phyloP scores from a whole-genome alignment of 345 rosid genomes.

The Pelargonium nanum region DNA sequence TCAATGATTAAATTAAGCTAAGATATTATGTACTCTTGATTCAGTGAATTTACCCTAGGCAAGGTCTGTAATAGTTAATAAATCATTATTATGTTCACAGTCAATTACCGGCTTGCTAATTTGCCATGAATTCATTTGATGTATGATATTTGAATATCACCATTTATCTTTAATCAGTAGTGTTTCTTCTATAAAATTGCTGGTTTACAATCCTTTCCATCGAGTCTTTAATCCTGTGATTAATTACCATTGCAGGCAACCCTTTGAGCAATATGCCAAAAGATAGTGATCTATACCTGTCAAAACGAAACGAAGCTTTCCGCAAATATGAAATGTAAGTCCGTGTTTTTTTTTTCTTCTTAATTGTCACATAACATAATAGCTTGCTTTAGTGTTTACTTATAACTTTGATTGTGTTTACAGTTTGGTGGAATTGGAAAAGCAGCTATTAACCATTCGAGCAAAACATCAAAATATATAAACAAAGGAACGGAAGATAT shows the following conservation, averaged over 20 bases:
- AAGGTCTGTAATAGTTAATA: too few relatives aligned
- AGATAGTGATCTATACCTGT: conserved; percentile 59
- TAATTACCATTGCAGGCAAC: conserved; percentile 28
- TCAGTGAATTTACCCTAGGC: too few relatives aligned
- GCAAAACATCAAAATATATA: conserved; percentile 21
- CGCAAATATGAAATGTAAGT: conserved; percentile 81
- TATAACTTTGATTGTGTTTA: conserved; percentile 6
- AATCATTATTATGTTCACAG: too few relatives aligned
- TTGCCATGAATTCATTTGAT: too few relatives aligned
- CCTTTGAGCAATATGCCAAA: conserved; percentile 67
- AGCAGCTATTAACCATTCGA: conserved; percentile 58
- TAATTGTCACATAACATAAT: background rate
- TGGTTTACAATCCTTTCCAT: background rate
- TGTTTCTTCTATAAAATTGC: too few relatives aligned
- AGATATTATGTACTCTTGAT: too few relatives aligned
- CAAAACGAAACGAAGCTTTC: conserved; percentile 65
- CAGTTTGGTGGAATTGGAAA: conserved; percentile 81
- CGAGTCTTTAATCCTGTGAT: background rate
- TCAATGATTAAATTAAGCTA: too few relatives aligned
- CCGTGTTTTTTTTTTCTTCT: background rate
- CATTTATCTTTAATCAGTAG: too few relatives aligned
- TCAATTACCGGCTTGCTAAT: too few relatives aligned
- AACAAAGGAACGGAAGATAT: background rate
- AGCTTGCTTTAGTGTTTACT: background rate
- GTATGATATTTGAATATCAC: too few relatives aligned